These are phyloP conservation scores for Suhomyces yuchorum DNA, from an alignment of 1,139 yeast species.

Conservation along the genomic window DNA sequence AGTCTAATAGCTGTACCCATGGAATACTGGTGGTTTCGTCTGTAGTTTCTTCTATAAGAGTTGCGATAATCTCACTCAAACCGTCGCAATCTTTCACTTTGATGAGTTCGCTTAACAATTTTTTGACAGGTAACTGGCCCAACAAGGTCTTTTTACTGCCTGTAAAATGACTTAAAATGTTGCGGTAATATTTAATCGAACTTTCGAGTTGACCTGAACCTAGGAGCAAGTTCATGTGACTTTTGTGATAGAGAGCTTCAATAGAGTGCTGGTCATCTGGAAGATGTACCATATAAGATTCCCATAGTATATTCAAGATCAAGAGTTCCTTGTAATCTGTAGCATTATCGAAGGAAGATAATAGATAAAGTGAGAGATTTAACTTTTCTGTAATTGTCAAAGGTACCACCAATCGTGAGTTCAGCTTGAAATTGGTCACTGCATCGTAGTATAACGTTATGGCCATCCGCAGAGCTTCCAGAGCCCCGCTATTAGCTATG, in stretches of 20 bases:
- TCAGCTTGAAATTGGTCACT: conserved; percentile 16
- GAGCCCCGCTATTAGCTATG: conserved; percentile 2
- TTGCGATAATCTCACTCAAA: conserved; percentile 11
- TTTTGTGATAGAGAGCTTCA: conserved; percentile 25
- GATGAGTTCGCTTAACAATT: conserved; percentile 12
- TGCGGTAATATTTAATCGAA: conserved; percentile 26
- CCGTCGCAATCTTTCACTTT: conserved; percentile 24
- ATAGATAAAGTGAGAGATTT: conserved; percentile 12
- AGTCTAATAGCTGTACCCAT: conserved; percentile 29
- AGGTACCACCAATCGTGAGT: conserved; percentile 14
- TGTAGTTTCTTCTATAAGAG: neutral
- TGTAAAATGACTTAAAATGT: neutral
- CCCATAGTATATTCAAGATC: conserved; percentile 25
- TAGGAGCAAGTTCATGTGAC: conserved; percentile 27
- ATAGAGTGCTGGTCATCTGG: conserved; percentile 5
- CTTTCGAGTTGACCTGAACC: conserved; percentile 27
- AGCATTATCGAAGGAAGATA: conserved; percentile 17
- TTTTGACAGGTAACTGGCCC: conserved; percentile 7
- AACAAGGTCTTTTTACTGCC: neutral
- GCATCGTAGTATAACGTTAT: conserved; percentile 18
- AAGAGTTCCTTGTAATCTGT: conserved; percentile 22
- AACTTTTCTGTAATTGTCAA: conserved; percentile 14
- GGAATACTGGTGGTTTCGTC: conserved; percentile 11
- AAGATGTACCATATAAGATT: conserved; percentile 17
- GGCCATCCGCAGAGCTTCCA: conserved; percentile 16